Evolutionary conservation across 2,329 filamentous ascomycete species (phyloP), one percentile per base, ranked within the genome.

Genomic region (Aschersonia sp.): DNA sequence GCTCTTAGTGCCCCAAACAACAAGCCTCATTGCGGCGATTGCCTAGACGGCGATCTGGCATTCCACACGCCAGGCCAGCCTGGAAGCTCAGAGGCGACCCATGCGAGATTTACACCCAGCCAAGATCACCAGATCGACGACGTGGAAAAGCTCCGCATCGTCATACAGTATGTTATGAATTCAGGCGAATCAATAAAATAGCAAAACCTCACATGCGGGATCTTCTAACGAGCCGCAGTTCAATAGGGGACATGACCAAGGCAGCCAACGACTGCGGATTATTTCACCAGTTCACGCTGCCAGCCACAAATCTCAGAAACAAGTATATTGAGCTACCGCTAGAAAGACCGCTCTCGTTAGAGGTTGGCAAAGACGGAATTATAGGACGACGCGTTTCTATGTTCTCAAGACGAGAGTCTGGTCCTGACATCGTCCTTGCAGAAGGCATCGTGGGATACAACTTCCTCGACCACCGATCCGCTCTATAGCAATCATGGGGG

Each of bases 361-460:
- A 67, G 48, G 68, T 73, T 7, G 70, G 70, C 1, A 58, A 58
- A 30, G 58, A 68, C 7, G 71, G 71, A 8, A 70, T 74, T 46
- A 73, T 74, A 22, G 71, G 71, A 1, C 61, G 70, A 5, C 59
- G 70, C 8, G 69, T 74, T 1, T 72, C 70, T 0, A 46, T 74
- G 0, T 62, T 60, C 32, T 58, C 60, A 0, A 52, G 56, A 0
- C 47, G 53, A 0, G 44, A 47, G 0, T 50, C 47, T 52, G 62
- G 62, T 9, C 50, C 41, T 32, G 55, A 55, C 30, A 52, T 53
- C 5, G 60, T 69, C 0, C 51, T 72, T 4, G 70, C 70, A 0
- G 70, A 73, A 51, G 71, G 71, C 0, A 70, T 73, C n/a, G 67
- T 73, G 5, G 71, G 71, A 1, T 72, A 70, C 54, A 73, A 73